Conservation (phyloP, 192 early-diverging fungal species). For the Backusella luteola region DNA sequence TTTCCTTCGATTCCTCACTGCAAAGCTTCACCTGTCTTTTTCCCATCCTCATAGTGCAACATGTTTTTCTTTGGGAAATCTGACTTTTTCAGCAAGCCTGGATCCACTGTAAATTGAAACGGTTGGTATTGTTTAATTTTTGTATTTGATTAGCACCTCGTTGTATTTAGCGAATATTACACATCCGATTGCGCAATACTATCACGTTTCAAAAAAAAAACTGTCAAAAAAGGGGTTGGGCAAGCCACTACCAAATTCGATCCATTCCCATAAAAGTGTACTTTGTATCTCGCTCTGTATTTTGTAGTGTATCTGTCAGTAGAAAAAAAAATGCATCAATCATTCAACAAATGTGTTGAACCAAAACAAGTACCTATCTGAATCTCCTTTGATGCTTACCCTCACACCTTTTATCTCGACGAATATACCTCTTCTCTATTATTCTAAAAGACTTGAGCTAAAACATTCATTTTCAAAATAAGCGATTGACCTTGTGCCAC, state of each 20-base stretch:
- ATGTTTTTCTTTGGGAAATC: too few relatives aligned
- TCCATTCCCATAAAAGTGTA: not conserved
- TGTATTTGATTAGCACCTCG: not conserved
- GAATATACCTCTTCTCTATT: not conserved
- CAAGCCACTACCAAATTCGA: not conserved
- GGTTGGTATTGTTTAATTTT: too few relatives aligned
- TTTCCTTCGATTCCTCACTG: too few relatives aligned
- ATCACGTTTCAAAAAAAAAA: not conserved
- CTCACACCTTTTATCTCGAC: not conserved
- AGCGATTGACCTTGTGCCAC: not conserved
- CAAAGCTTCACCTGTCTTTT: too few relatives aligned
- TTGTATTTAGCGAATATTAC: not conserved
- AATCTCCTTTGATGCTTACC: not conserved
- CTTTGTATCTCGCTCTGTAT: not conserved
- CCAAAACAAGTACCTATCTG: not conserved
- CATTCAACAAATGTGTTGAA: not conserved
- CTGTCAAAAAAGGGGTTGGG: not conserved
- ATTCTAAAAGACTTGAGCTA: not conserved
- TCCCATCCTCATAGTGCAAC: too few relatives aligned
- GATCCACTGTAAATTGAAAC: too few relatives aligned
- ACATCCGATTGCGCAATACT: not conserved
- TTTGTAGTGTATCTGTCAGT: not conserved
- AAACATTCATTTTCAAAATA: not conserved
- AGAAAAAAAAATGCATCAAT: too few relatives aligned
- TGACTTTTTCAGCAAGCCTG: too few relatives aligned